These are phyloP conservation scores for Globisporangium splendens DNA, from an alignment of 352 stramenopile species.

Conservation along the genomic window DNA sequence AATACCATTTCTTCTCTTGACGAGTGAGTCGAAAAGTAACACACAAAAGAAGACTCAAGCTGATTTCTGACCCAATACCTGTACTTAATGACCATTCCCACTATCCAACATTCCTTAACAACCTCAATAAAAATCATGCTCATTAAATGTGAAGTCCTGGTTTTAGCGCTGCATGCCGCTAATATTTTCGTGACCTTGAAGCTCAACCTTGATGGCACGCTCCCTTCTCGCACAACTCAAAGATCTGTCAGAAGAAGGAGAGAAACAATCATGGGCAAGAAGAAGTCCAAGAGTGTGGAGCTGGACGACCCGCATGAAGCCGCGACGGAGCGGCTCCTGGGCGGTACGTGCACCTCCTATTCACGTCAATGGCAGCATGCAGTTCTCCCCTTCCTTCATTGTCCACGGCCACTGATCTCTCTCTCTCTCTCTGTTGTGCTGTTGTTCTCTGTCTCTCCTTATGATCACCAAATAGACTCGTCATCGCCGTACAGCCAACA, in stretches of 20 bases:
- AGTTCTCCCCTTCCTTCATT: neutral
- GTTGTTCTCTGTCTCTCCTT: no score
- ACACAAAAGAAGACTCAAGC: no score
- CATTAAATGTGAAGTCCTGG: no score
- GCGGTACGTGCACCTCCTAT: conserved; percentile 17
- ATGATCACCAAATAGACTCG: neutral
- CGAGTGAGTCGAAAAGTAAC: no score
- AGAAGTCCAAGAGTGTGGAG: conserved; percentile 44
- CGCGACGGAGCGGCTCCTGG: conserved; percentile 44
- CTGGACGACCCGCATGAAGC: conserved; percentile 38
- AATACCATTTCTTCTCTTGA: neutral
- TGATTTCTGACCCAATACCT: neutral
- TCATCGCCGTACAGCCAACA: conserved; percentile 13
- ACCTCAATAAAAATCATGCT: no score
- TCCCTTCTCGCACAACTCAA: conserved; percentile 6
- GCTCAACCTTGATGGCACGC: conserved; percentile 1
- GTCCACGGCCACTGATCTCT: neutral
- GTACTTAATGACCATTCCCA: neutral
- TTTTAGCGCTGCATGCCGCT: neutral
- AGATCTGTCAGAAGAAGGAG: conserved; percentile 25
- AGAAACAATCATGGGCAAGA: conserved; percentile 47
- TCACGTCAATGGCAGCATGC: neutral
- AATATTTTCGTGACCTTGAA: conserved; percentile 30
- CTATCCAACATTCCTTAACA: no score
- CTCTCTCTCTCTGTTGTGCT: neutral